Conservation (phyloP, 768 basidiomycete species). For the Lentinula sp. region DNA sequence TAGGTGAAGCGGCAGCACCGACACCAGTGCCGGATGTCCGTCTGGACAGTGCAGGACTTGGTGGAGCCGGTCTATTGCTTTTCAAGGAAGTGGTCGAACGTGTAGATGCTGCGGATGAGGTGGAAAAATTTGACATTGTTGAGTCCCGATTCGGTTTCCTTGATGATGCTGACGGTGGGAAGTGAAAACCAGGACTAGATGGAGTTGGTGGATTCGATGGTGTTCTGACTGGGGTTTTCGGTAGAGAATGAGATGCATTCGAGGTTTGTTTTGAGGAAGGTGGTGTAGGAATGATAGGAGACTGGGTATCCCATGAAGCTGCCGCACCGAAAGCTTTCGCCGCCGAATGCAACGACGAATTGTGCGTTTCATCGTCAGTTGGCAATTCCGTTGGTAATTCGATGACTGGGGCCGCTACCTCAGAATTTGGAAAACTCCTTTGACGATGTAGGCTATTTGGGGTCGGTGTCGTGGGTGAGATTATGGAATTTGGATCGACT, state of each 20-base stretch:
- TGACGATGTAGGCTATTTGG: not conserved
- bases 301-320: not conserved
- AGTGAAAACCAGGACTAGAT: constrained; percentile 4
- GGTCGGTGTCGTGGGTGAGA: constrained; percentile 4
- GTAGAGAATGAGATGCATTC: not conserved
- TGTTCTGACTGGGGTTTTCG: not conserved
- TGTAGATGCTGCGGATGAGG: not conserved
- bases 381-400: not conserved
- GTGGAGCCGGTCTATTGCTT: constrained; percentile 1
- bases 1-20: not conserved
- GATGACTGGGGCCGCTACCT: not conserved
- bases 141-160: constrained; percentile 2
- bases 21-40: not conserved
- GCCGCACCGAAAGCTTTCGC: not conserved
- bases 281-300: not conserved
- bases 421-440: not conserved
- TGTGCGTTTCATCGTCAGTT: not conserved
- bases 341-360: not conserved
- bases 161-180: not conserved
- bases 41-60: constrained; percentile 1
- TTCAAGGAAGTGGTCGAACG: not conserved
- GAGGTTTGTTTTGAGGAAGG: not conserved
- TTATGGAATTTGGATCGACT: not conserved
- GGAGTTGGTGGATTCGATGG: not conserved
- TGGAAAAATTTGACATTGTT: constrained; percentile 4